phyloP scores from a whole-genome alignment of 345 rosid genomes.

The Kandelia obovata region DNA sequence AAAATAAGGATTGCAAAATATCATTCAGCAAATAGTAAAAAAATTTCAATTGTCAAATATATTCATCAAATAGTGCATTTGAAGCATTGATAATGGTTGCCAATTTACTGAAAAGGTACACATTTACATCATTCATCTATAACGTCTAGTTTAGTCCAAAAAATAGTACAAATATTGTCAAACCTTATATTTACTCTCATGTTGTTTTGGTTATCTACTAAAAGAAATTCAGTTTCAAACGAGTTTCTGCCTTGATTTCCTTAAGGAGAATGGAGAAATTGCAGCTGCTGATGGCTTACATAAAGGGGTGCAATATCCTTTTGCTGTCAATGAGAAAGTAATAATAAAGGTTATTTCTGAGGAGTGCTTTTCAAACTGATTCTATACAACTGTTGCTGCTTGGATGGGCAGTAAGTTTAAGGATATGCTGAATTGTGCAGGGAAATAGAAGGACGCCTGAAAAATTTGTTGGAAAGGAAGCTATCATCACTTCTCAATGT shows the following conservation, averaged over 20 bases:
- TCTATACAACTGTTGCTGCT: slow-evolving; percentile 3
- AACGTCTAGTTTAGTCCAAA: not conserved
- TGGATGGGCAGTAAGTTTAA: slow-evolving; percentile 14
- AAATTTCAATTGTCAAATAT: too few species aligned
- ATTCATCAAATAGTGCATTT: too few species aligned
- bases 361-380: not conserved
- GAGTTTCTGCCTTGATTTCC: not conserved
- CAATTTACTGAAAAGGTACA: too few species aligned
- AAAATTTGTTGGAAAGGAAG: slow-evolving; percentile 97
- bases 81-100: too few species aligned
- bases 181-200: not conserved
- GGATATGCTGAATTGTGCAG: slow-evolving; percentile 39
- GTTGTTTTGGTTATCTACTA: too few species aligned
- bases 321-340: slow-evolving; percentile 90
- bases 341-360: slow-evolving; percentile 64
- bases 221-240: not conserved
- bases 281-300: slow-evolving; percentile 57
- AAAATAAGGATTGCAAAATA: too few species aligned
- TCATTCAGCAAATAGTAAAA: too few species aligned
- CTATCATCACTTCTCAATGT: slow-evolving; percentile 90
- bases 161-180: not conserved
- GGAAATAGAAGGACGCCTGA: slow-evolving; percentile 95
- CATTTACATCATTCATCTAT: too few species aligned
- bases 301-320: slow-evolving; percentile 85
- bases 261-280: slow-evolving; percentile 75